Evolutionary conservation across 2,329 filamentous ascomycete species (phyloP).

Genomic region (Cryphonectria carpinicola): DNA sequence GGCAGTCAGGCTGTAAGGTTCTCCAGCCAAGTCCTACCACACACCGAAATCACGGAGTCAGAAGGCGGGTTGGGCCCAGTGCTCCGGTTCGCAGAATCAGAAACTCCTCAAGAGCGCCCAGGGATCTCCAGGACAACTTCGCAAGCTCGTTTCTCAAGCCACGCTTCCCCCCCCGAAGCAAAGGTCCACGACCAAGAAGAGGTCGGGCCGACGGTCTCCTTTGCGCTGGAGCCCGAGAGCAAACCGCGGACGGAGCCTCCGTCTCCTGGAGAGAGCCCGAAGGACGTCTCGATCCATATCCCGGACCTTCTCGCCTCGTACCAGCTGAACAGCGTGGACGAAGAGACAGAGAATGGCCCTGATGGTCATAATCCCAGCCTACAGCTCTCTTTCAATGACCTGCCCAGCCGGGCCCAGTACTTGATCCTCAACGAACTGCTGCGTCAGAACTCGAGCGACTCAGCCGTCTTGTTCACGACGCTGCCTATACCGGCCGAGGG

Average conservation of each 20-base stretch:
- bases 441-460: constrained; percentile 66
- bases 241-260: constrained; percentile 53
- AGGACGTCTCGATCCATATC: constrained; percentile 47
- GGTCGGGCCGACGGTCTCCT: constrained; percentile 67
- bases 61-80: constrained; percentile 69
- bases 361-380: constrained; percentile 63
- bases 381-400: constrained; percentile 81
- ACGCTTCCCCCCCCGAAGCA: constrained; percentile 65
- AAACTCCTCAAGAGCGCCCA: constrained; percentile 42
- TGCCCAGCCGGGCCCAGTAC: constrained; percentile 83
- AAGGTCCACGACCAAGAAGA: constrained; percentile 57
- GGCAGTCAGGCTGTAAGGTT: constrained; percentile 64
- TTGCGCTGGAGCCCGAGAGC: constrained; percentile 48
- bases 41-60: constrained; percentile 63
- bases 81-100: constrained; percentile 72
- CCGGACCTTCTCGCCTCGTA: constrained; percentile 50
- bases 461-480: constrained; percentile 82
- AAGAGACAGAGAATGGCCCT: constrained; percentile 41
- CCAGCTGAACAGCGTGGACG: constrained; percentile 36
- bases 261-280: constrained; percentile 33
- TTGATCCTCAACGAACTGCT: constrained; percentile 87
- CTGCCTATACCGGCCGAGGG: constrained; percentile 80
- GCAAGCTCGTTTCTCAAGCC: constrained; percentile 62
- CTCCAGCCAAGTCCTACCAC: constrained; percentile 73
- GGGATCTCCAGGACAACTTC: constrained; percentile 52